A percentile compares a stretch with the other conserved stretches of the same genome.
Conservation (phyloP, 352 stramenopile species). For the Halophytophthora batemanensis region DNA sequence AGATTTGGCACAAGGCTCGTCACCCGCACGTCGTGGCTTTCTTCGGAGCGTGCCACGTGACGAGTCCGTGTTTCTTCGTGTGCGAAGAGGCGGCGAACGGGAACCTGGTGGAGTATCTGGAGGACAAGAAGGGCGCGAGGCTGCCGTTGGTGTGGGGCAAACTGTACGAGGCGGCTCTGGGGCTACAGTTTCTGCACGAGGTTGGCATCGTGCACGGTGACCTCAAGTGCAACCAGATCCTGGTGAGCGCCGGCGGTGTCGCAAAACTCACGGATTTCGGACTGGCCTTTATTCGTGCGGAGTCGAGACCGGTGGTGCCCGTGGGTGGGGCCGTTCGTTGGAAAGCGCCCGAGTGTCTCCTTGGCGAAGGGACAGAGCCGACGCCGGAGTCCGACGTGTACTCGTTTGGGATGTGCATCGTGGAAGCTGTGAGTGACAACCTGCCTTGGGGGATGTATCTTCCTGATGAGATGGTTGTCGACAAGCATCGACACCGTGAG, state of each 20-base stretch:
- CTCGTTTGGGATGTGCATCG: slow-evolving; percentile 5
- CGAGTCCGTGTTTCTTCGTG: slow-evolving; percentile 13
- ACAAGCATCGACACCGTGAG: background rate
- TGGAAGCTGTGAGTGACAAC: slow-evolving; percentile 1
- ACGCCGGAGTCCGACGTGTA: slow-evolving; percentile 1
- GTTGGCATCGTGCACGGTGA: too few species aligned
- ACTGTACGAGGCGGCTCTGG: too few species aligned
- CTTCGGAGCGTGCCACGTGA: slow-evolving; percentile 16
- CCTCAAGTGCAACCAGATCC: slow-evolving; percentile 16
- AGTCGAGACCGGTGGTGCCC: background rate
- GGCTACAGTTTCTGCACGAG: too few species aligned
- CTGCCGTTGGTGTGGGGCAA: too few species aligned
- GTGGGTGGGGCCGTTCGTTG: background rate
- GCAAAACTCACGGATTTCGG: slow-evolving; percentile 17
- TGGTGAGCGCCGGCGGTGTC: slow-evolving; percentile 5
- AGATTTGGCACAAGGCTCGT: slow-evolving; percentile 11
- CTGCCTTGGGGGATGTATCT: background rate
- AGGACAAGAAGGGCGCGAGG: too few species aligned
- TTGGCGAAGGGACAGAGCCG: background rate
- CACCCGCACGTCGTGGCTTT: slow-evolving; percentile 14
- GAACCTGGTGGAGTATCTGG: slow-evolving; percentile 1
- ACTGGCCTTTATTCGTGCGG: background rate
- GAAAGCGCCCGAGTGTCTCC: slow-evolving; percentile 6
- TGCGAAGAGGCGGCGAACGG: slow-evolving; percentile 5
- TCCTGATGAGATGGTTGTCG: background rate